Evolutionary conservation across 2,329 filamentous ascomycete genomes (phyloP), one percentile per base, ranked within the genome.

Genomic region (Fusarium buharicum): DNA sequence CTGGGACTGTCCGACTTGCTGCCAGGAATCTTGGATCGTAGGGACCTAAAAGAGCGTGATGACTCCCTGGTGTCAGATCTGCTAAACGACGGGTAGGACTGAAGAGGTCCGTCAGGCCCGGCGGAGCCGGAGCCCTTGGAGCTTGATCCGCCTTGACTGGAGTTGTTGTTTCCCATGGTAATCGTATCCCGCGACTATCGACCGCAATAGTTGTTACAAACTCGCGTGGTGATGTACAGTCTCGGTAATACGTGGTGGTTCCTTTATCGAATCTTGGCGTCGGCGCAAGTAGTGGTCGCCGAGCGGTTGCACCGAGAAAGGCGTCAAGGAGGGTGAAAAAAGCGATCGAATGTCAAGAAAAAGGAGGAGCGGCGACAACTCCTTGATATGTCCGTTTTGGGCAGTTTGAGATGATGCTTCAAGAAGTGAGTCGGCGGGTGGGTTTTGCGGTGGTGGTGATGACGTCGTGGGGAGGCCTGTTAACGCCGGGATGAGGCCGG

Each of bases 11-110:
- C 93, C 40, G 81, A 86, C 72, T 86, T 91, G 65, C 77, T 82
- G 31, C 90, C 91, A 3, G 91, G 92, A 58, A 97, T 97, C 79
- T 97, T 97, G 61, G 92, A 96, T 59, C 92, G 86, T 67, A 98
- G 85, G 34, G 88, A 90, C 67, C 91, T 87, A 76, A 97, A 88
- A 5, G 93, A 97, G 65, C 93, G 90, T 28, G 90, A 87, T 7
- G 93, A 97, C 66, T 97, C 93, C 75, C 93, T 94, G 24, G 94
- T 98, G 74, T 98, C 94, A 53, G 93, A 92, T 74, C 90, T 90
- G 78, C 89, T 91, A 75, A 98, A 94, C 24, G 94, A 97, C 24
- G 93, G 94, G 76, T 95, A 96, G 27, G 92, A 91, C 76, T 92
- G 90, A 56, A 97, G 81, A 39, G 67, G 51, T 20, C 68, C 72